These are phyloP conservation scores for Phialophora tarda DNA, from an alignment of 2,329 filamentous ascomycete species.

Conservation along the genomic window DNA sequence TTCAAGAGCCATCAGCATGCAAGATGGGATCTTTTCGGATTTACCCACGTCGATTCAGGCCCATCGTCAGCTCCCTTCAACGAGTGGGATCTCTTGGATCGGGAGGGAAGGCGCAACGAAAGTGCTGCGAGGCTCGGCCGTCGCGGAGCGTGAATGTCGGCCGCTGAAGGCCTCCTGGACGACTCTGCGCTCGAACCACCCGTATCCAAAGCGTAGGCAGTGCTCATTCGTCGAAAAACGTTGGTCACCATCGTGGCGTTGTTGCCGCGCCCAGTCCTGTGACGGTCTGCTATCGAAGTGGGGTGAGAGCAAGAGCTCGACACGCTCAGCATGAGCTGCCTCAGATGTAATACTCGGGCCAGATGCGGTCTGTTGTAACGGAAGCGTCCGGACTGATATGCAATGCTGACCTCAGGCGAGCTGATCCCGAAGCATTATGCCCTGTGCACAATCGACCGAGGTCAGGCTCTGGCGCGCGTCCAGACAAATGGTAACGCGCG, in stretches of 20 bases:
- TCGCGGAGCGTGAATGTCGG: constrained; percentile 21
- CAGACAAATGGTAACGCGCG: not conserved
- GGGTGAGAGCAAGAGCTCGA: not conserved
- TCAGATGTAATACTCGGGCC: not conserved
- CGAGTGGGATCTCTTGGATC: constrained; percentile 27
- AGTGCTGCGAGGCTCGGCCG: constrained; percentile 28
- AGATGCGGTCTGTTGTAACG: not conserved
- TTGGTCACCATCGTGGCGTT: constrained; percentile 20
- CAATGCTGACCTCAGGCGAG: not conserved
- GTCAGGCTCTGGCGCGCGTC: not conserved
- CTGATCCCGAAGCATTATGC: not conserved
- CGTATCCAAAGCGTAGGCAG: constrained; percentile 18
- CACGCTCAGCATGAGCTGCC: not conserved
- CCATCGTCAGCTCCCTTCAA: constrained; percentile 6
- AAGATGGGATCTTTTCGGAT: not conserved
- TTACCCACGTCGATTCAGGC: constrained; percentile 28
- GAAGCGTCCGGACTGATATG: not conserved
- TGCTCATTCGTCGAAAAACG: constrained; percentile 26
- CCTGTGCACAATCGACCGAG: not conserved
- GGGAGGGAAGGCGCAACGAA: constrained; percentile 22
- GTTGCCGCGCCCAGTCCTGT: not conserved
- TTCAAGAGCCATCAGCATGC: not conserved
- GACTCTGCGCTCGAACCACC: constrained; percentile 28
- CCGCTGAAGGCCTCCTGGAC: constrained; percentile 25
- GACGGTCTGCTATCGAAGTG: not conserved